These are phyloP conservation scores for Syzygium jambos DNA, from an alignment of 345 rosid genomes.

Conservation along the genomic window DNA sequence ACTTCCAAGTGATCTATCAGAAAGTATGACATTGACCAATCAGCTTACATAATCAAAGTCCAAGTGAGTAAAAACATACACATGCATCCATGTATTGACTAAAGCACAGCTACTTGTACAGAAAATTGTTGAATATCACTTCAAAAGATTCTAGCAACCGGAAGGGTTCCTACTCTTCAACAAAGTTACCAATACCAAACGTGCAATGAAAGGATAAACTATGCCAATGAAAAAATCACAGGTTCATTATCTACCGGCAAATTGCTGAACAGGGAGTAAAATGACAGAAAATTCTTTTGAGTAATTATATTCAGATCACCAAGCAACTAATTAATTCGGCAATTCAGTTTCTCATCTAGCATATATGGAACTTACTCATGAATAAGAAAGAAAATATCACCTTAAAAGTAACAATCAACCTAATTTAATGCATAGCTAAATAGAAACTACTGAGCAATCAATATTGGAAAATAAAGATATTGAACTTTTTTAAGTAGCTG, in stretches of 20 bases:
- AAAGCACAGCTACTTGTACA: not conserved
- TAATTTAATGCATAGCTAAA: not conserved
- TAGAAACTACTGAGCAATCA: not conserved
- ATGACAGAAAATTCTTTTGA: not conserved
- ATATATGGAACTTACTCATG: not conserved
- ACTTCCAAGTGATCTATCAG: not conserved
- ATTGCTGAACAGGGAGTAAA: not conserved
- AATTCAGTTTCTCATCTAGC: not conserved
- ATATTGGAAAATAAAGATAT: not conserved
- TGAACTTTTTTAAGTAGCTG: not conserved
- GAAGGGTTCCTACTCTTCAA: not conserved
- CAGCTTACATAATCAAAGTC: not conserved
- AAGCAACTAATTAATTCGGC: not conserved
- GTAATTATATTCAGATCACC: not conserved
- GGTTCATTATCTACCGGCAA: no score
- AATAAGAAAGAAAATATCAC: not conserved
- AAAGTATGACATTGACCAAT: not conserved
- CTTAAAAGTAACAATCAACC: not conserved
- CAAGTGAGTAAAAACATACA: not conserved
- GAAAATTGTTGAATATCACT: not conserved
- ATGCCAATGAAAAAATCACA: not conserved
- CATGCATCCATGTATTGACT: not conserved
- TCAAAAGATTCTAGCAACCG: not conserved
- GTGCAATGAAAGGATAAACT: not conserved
- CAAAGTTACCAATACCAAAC: not conserved